Evolutionary conservation across 257 asterid species (phyloP).

Genomic region (Przewalskia tangutica): DNA sequence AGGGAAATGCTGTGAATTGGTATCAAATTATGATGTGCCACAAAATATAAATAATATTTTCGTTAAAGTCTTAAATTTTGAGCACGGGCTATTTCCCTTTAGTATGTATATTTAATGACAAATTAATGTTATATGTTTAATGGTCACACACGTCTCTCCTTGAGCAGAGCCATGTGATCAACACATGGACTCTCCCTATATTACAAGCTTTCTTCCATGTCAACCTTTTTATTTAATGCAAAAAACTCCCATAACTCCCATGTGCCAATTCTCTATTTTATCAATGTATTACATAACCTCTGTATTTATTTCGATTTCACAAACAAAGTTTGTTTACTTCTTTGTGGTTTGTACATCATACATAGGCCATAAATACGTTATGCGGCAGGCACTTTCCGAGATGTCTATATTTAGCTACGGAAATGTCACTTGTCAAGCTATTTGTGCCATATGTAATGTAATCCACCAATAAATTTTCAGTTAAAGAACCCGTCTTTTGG

Average conservation of each 20-base stretch:
- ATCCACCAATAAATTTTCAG: neutral
- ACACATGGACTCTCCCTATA: conserved; percentile 27
- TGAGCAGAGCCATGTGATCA: conserved; percentile 39
- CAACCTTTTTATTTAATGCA: conserved; percentile 2
- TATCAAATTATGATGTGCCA: too few species aligned
- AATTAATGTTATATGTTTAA: neutral
- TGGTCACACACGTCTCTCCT: conserved; percentile 11
- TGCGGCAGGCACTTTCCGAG: neutral
- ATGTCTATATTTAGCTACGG: neutral
- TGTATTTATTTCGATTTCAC: neutral
- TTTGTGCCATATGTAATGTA: neutral
- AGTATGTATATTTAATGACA: neutral
- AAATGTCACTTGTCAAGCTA: neutral
- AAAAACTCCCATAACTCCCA: conserved; percentile 9
- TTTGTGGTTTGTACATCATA: neutral
- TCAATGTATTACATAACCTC: neutral
- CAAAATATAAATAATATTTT: too few species aligned
- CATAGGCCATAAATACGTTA: neutral
- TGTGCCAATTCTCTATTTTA: conserved; percentile 1
- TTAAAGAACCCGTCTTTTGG: neutral
- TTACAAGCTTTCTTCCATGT: conserved; percentile 15
- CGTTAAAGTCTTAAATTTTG: too few species aligned
- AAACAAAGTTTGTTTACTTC: neutral
- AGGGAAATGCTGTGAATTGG: too few species aligned
- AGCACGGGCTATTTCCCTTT: too few species aligned